Evolutionary conservation across 441 rosid species (phyloP), one percentile per base, ranked within the genome.

Genomic region (Geranium incanum): DNA sequence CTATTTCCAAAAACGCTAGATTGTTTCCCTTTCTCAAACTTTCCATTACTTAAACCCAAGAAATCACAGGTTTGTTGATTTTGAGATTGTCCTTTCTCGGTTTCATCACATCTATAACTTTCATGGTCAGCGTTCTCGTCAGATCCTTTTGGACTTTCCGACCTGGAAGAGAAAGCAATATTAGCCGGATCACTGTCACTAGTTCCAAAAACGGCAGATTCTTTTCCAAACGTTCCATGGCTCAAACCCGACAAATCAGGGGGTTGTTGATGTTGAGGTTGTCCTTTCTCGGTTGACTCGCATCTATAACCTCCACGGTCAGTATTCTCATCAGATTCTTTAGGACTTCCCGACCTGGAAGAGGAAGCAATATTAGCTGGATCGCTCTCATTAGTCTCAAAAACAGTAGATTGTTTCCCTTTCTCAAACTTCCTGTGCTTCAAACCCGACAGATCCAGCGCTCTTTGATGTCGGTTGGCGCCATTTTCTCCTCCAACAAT

Each of bases 101-200:
- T 16, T 52, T 72, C 23, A 38, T 68, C 59, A 4, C 73, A 39
- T 21, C 70, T 70, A 68, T 63, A 68, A 48, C 65, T 79, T 72
- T 68, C 72, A 45, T 21, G 9, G 5, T 50, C 36, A 70, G 21
- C 28, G 19, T 77, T 66, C 71, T 66, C 11, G 6, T 69, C 68
- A 55, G 63, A 75, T 38, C 66, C 68, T 36, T 68, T 67, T 59
- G 21, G 65, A 57, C 52, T 43, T 71, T 71, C 68, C 77, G 60
- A 13, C 60, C 60, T 55, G 60, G 60, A 55, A 55, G 19, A 5
- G 60, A 18, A 55, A 13, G 60, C 60, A 55, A 15, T 55, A 13
- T 15, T 7, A 55, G 19, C 62, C 21, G 15, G 62, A 19, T 55
- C 15, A 16, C 62, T 18, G 1, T 16, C 7, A 55, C 23, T 55